Percentiles rank a stretch among this genome's conserved stretches.
These are phyloP conservation scores for Populus hybrid DNA, from an alignment of 441 rosid species.

Conservation along the genomic window DNA sequence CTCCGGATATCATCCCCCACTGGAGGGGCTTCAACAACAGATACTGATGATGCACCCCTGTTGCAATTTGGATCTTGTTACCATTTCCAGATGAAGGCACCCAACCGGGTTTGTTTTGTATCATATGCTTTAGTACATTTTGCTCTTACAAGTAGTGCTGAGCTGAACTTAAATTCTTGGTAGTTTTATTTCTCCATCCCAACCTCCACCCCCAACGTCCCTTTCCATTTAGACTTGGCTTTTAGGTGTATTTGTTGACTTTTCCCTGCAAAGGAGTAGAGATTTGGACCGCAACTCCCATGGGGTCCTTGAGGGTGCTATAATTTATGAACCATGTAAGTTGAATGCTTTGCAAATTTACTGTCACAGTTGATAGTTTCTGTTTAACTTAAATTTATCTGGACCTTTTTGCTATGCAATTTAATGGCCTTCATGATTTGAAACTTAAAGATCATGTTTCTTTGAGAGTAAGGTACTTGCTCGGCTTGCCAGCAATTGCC, in stretches of 20 bases:
- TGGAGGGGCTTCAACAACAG: slow-evolving; percentile 17
- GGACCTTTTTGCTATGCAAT: neutral
- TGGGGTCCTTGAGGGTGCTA: neutral
- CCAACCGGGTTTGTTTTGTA: slow-evolving; percentile 35
- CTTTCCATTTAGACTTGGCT: slow-evolving; percentile 10
- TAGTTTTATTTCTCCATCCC: slow-evolving; percentile 11
- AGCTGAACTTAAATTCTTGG: slow-evolving; percentile 23
- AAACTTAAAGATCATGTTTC: neutral
- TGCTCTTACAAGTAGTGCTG: slow-evolving; percentile 16
- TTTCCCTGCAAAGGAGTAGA: slow-evolving; percentile 19
- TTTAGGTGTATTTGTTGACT: slow-evolving; percentile 30
- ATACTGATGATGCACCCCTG: slow-evolving; percentile 17
- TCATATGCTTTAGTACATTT: slow-evolving; percentile 33
- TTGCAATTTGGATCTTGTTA: slow-evolving; percentile 18
- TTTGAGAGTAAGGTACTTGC: neutral
- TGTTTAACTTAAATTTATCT: neutral
- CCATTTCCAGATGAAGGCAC: slow-evolving; percentile 17
- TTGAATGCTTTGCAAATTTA: neutral
- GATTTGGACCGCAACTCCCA: slow-evolving; percentile 12
- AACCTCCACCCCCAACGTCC: neutral
- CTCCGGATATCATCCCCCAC: slow-evolving; percentile 2
- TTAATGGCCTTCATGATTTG: neutral
- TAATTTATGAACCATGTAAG: neutral
- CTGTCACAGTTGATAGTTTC: neutral
- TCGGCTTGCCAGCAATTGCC: neutral